A percentile compares a stretch with the other conserved stretches of the same genome.
Evolutionary conservation across 108 stramenopile species (phyloP).

Genomic region (Cylindrotheca closterium): DNA sequence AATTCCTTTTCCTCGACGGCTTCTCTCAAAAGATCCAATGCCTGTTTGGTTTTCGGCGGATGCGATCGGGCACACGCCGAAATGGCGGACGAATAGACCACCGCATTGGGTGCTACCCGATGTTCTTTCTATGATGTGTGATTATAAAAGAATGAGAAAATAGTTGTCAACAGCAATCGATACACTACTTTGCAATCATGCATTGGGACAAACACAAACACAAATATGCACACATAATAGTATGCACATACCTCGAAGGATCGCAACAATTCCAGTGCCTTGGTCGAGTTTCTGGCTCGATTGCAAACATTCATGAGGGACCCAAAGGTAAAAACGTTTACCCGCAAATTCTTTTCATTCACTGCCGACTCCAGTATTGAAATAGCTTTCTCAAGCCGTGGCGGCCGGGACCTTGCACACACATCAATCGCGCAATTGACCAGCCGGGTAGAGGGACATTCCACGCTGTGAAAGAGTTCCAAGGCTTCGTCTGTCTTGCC

Average conservation of each 20-base stretch:
- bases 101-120: conserved; percentile 56
- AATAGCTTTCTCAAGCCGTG: conserved; percentile 48
- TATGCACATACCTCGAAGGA: conserved; percentile 32
- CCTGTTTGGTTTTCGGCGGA: conserved; percentile 47
- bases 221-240: background rate
- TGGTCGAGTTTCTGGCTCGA: conserved; percentile 48
- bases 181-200: too few species aligned
- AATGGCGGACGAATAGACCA: conserved; percentile 77
- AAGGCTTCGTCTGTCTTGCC: conserved; percentile 65
- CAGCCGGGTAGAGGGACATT: conserved; percentile 52
- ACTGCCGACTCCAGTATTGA: conserved; percentile 34
- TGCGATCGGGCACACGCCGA: conserved; percentile 62
- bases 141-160: conserved; percentile 2
- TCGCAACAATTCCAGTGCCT: conserved; percentile 45
- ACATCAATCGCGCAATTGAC: conserved; percentile 82
- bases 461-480: conserved; percentile 34
- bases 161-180: too few species aligned
- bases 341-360: conserved; percentile 24
- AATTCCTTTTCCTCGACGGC: conserved; percentile 35
- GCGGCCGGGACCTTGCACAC: conserved; percentile 59
- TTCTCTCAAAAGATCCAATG: conserved; percentile 58
- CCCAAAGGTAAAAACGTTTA: conserved; percentile 84
- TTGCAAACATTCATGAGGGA: conserved; percentile 66
- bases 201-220: conserved; percentile 2
- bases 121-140: conserved; percentile 17